A percentile compares a stretch with the other conserved stretches of the same genome.
These are phyloP conservation scores for Angomonas ambiguus DNA, from an alignment of 208 protist genomes.

Conservation along the genomic window DNA sequence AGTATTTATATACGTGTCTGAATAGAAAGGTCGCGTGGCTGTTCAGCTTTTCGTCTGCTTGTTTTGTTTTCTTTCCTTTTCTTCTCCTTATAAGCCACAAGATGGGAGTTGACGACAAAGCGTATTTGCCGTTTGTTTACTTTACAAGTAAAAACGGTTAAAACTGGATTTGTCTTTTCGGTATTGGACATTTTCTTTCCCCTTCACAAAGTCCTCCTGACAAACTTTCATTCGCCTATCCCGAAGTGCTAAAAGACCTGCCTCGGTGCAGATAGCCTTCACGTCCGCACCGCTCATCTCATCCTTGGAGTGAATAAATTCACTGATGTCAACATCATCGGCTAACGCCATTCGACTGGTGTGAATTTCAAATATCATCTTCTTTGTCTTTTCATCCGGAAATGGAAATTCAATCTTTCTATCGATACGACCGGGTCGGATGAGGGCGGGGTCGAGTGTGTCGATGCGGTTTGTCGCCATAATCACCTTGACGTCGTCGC, in stretches of 20 bases:
- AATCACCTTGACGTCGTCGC: conserved; percentile 99
- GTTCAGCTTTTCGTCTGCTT: too few relatives aligned
- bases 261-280: conserved; percentile 99
- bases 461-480: conserved; percentile 99
- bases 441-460: conserved; percentile 99
- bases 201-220: conserved; percentile 98
- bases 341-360: conserved; percentile 98
- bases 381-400: conserved; percentile 98
- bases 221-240: conserved; percentile 99
- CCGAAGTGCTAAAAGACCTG: conserved; percentile 98
- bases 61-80: neutral
- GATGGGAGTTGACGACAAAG: neutral
- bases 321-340: conserved; percentile 98
- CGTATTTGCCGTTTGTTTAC: too few relatives aligned
- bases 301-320: conserved; percentile 99
- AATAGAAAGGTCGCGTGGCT: neutral
- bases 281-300: conserved; percentile 99
- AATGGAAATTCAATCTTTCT: conserved; percentile 99
- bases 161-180: conserved; percentile 98
- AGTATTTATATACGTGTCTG: neutral
- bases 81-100: neutral
- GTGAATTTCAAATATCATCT: conserved; percentile 99
- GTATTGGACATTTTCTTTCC: conserved; percentile 99
- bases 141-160: conserved; percentile 97
- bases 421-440: conserved; percentile 99